Percentiles rank a stretch among this genome's conserved stretches.
These are phyloP conservation scores for Mollisiaceae sp. DNA, from an alignment of 2,329 filamentous ascomycete genomes.

Conservation along the genomic window DNA sequence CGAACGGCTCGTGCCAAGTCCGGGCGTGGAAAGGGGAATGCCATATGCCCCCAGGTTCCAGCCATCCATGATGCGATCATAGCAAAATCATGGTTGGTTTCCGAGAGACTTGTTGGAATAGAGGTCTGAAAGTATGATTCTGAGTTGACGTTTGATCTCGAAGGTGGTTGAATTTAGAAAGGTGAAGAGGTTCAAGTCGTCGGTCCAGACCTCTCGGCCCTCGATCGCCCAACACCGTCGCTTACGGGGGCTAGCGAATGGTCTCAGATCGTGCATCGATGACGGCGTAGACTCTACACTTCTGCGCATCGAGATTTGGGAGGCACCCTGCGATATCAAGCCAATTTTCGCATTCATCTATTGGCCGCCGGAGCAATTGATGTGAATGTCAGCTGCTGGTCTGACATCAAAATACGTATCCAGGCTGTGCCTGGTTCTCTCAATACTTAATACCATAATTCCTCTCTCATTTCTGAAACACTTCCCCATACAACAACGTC, in stretches of 20 bases:
- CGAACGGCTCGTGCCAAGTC: slow-evolving; percentile 12
- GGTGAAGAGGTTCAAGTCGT: neutral
- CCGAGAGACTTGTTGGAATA: slow-evolving; percentile 2
- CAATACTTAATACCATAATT: slow-evolving; percentile 16
- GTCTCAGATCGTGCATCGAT: slow-evolving; percentile 11
- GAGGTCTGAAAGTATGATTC: neutral
- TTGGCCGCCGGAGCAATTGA: neutral
- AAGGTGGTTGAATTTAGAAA: neutral
- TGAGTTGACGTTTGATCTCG: neutral
- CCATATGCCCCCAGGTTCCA: too few relatives aligned
- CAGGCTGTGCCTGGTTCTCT: slow-evolving; percentile 19
- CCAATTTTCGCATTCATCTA: slow-evolving; percentile 22
- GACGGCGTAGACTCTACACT: slow-evolving; percentile 7
- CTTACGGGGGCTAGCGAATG: neutral
- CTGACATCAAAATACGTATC: slow-evolving; percentile 21
- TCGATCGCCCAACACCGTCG: neutral
- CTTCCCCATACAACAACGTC: slow-evolving; percentile 8
- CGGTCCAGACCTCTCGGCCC: too few relatives aligned
- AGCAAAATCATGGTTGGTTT: neutral
- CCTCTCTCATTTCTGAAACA: slow-evolving; percentile 23
- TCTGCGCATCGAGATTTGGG: slow-evolving; percentile 7
- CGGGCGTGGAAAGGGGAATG: neutral
- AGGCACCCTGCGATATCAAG: neutral
- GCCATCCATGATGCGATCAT: slow-evolving; percentile 11
- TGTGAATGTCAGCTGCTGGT: slow-evolving; percentile 11